Conservation (phyloP, 257 asterid species). For the Solanum habrochaites region DNA sequence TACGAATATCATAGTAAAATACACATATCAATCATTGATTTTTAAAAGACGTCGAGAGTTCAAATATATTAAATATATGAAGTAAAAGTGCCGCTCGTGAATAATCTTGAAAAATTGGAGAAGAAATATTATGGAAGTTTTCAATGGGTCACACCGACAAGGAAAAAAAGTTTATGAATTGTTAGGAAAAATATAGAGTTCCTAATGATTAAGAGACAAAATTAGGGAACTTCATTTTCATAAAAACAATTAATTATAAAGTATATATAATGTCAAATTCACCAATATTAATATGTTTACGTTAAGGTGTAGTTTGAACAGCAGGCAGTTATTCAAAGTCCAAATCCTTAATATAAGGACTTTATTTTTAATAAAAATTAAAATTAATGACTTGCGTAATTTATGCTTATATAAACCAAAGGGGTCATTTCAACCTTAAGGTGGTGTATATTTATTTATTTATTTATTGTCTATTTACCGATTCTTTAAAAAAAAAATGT, state of each 20-base stretch:
- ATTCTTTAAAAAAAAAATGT: background rate
- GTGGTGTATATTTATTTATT: background rate
- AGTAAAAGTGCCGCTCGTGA: background rate
- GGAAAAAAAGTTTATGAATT: background rate
- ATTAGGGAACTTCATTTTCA: conserved; percentile 40
- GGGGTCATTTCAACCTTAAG: background rate
- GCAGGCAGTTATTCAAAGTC: conserved; percentile 85
- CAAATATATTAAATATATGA: background rate
- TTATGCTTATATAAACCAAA: background rate
- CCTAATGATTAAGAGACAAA: conserved; percentile 25
- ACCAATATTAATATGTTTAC: conserved; percentile 2
- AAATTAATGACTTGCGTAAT: background rate
- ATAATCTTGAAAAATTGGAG: background rate
- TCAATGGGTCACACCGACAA: conserved; percentile 2
- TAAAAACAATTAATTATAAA: background rate
- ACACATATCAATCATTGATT: background rate
- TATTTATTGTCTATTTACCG: background rate
- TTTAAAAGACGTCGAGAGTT: too few relatives aligned
- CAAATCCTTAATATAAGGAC: conserved; percentile 61
- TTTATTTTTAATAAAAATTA: background rate
- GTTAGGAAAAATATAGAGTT: conserved; percentile 10
- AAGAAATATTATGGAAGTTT: conserved; percentile 3
- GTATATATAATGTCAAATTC: background rate
- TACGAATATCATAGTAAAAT: too few relatives aligned
- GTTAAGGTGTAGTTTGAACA: conserved; percentile 54